These are phyloP conservation scores for Exophiala dermatitidis DNA, from an alignment of 2,329 filamentous ascomycete genomes.

Conservation along the genomic window DNA sequence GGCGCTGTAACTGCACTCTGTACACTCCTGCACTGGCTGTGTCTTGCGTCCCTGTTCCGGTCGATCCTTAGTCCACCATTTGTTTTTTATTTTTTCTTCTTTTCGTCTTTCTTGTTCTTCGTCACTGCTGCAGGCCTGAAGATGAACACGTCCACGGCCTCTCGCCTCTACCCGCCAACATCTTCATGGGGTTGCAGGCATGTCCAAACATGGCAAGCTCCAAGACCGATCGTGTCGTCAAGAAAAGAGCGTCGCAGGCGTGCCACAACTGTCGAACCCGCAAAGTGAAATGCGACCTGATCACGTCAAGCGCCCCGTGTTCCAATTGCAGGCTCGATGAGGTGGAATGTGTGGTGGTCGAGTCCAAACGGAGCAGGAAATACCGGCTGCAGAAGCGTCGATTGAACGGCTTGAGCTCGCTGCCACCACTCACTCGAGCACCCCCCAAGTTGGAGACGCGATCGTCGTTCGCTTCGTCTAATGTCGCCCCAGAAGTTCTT, in stretches of 20 bases:
- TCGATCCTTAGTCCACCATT: too few relatives aligned
- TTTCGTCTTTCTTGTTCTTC: too few relatives aligned
- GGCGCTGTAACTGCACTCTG: too few relatives aligned
- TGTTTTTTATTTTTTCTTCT: too few relatives aligned
- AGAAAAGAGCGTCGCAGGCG: slow-evolving; percentile 26
- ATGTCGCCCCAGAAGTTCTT: not conserved
- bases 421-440: slow-evolving; percentile 15
- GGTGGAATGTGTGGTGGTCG: slow-evolving; percentile 19
- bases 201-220: too few relatives aligned
- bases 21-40: too few relatives aligned
- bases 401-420: slow-evolving; percentile 9
- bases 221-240: slow-evolving; percentile 7
- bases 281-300: slow-evolving; percentile 34
- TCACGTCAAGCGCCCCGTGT: slow-evolving; percentile 18
- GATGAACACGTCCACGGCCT: too few relatives aligned
- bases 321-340: slow-evolving; percentile 18
- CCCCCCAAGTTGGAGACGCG: slow-evolving; percentile 1
- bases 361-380: slow-evolving; percentile 20
- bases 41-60: too few relatives aligned
- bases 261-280: slow-evolving; percentile 34
- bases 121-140: too few relatives aligned
- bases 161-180: not conserved
- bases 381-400: slow-evolving; percentile 23
- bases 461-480: not conserved
- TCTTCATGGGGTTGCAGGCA: not conserved